Conservation (phyloP, 1,139 yeast species). For the Hanseniaspora uvarum region DNA sequence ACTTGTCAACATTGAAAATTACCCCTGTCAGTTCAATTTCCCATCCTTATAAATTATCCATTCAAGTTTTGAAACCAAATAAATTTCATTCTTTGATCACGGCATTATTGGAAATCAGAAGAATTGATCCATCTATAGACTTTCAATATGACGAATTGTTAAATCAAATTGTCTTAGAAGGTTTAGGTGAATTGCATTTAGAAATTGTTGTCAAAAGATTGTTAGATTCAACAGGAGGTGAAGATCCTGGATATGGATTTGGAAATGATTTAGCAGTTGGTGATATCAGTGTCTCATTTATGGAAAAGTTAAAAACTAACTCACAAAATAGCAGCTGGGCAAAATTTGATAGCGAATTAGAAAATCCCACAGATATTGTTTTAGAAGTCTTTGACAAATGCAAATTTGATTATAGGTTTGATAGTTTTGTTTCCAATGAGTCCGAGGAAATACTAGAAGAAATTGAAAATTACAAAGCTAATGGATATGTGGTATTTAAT, state of each 20-base stretch:
- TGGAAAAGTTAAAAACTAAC: constrained; percentile 47
- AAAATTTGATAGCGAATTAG: neutral
- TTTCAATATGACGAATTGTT: constrained; percentile 67
- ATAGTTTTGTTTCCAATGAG: constrained; percentile 1
- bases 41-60: constrained; percentile 13
- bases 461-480: neutral
- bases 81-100: constrained; percentile 40
- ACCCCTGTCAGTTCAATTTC: constrained; percentile 7
- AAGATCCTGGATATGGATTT: constrained; percentile 29
- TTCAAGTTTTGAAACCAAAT: constrained; percentile 7
- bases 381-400: neutral
- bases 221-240: constrained; percentile 41
- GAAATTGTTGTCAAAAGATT: constrained; percentile 78
- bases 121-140: constrained; percentile 76
- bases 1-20: constrained; percentile 6
- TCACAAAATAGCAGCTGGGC: neutral
- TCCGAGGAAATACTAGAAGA: neutral
- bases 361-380: neutral
- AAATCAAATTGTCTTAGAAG: constrained; percentile 79
- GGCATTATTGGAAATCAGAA: constrained; percentile 51
- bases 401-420: constrained; percentile 5
- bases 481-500: neutral
- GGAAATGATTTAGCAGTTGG: constrained; percentile 74
- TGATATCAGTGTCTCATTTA: constrained; percentile 76
- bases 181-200: constrained; percentile 92